Percentiles rank a stretch among this genome's conserved stretches.
Evolutionary conservation across 768 basidiomycete species (phyloP).

Genomic region (Suillus bovinus): DNA sequence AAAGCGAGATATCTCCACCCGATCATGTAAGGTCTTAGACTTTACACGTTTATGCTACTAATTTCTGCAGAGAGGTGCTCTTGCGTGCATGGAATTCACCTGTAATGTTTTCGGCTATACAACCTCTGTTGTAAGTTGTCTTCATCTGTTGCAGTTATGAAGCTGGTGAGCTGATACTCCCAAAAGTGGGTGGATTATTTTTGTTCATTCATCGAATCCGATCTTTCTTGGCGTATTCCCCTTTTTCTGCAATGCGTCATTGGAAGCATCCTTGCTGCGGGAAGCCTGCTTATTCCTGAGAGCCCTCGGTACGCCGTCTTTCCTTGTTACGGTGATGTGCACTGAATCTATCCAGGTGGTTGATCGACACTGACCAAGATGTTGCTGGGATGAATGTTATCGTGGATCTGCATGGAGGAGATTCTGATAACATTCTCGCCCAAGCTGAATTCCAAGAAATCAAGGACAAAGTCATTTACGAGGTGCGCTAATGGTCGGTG

Average conservation of each 20-base stretch:
- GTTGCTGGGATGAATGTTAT: constrained; percentile 83
- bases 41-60: constrained; percentile 5
- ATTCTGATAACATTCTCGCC: constrained; percentile 65
- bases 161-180: constrained; percentile 9
- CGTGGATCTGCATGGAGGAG: constrained; percentile 85
- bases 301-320: constrained; percentile 65
- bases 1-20: constrained; percentile 94
- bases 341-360: constrained; percentile 56
- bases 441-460: constrained; percentile 89
- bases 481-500: constrained; percentile 43
- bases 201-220: constrained; percentile 82
- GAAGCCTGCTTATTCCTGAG: constrained; percentile 85
- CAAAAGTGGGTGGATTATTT: constrained; percentile 91
- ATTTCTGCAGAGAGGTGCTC: constrained; percentile 68
- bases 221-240: constrained; percentile 90
- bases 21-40: constrained; percentile 61
- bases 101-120: constrained; percentile 92
- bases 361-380: constrained; percentile 86
- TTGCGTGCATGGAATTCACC: constrained; percentile 96
- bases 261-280: constrained; percentile 74
- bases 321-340: neutral
- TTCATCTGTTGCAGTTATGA: neutral
- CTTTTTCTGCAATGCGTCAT: constrained; percentile 88
- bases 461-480: constrained; percentile 72
- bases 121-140: constrained; percentile 71